A percentile compares a stretch with the other conserved stretches of the same genome.
These are phyloP conservation scores for Coemansia sp. DNA, from an alignment of 192 early-diverging fungal genomes.

Conservation along the genomic window DNA sequence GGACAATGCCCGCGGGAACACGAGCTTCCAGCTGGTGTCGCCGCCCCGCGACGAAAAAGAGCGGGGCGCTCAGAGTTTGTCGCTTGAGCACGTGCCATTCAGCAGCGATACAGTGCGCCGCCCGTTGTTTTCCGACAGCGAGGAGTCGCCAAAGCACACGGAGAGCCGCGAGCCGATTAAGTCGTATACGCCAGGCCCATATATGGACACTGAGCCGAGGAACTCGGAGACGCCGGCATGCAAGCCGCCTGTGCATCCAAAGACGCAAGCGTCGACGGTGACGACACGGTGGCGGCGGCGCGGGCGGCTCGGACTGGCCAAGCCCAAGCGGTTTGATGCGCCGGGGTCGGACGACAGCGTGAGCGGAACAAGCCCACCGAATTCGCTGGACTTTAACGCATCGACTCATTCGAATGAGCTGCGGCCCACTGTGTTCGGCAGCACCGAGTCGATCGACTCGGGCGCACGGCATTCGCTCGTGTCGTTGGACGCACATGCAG, in stretches of 20 bases:
- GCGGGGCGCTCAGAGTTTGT: slow-evolving; percentile 8
- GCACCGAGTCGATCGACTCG: slow-evolving; percentile 11
- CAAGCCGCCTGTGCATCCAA: slow-evolving; percentile 34
- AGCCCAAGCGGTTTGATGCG: slow-evolving; percentile 33
- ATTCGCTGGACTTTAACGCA: slow-evolving; percentile 23
- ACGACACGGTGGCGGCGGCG: slow-evolving; percentile 44
- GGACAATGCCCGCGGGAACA: not conserved
- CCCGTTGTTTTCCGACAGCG: not conserved
- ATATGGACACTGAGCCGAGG: not conserved
- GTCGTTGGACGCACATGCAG: slow-evolving; percentile 24
- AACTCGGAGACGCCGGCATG: slow-evolving; percentile 38
- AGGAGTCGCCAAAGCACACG: not conserved
- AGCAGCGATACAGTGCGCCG: too few relatives aligned
- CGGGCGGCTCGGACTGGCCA: slow-evolving; percentile 47
- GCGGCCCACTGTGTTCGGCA: slow-evolving; percentile 15
- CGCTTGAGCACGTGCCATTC: slow-evolving; percentile 7
- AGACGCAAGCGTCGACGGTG: slow-evolving; percentile 36
- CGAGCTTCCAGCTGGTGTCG: slow-evolving; percentile 6
- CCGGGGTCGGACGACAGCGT: slow-evolving; percentile 19
- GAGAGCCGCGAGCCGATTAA: slow-evolving; percentile 8
- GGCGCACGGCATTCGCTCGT: slow-evolving; percentile 13
- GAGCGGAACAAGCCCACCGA: slow-evolving; percentile 21
- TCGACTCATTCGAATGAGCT: slow-evolving; percentile 19
- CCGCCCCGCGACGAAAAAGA: not conserved
- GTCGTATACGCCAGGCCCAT: slow-evolving; percentile 11